Evolutionary conservation across 2,329 filamentous ascomycete species (phyloP).

Genomic region (Hirsutella minnesotensis): DNA sequence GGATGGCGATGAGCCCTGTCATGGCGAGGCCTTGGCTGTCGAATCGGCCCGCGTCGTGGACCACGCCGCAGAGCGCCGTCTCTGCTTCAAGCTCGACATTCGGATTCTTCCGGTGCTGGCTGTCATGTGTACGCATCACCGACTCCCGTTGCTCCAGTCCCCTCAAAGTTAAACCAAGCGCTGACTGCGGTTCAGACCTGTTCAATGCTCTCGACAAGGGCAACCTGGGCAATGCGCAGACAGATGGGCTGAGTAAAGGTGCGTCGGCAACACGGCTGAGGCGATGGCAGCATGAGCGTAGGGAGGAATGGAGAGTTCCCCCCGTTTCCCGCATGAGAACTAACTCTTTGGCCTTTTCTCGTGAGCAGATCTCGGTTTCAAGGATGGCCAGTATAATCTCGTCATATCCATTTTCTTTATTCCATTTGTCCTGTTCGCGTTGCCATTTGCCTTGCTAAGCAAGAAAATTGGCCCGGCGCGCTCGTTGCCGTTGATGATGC

Average conservation of each 20-base stretch:
- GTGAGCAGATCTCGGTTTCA: conserved; percentile 35
- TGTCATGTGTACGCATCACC: conserved; percentile 38
- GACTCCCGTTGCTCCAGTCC: too few relatives aligned
- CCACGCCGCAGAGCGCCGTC: conserved; percentile 33
- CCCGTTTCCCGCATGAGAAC: too few relatives aligned
- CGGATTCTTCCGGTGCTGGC: conserved; percentile 41
- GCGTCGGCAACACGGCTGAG: not conserved
- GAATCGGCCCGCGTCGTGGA: conserved; percentile 19
- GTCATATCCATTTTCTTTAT: conserved; percentile 64
- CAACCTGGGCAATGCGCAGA: conserved; percentile 42
- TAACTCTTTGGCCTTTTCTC: not conserved
- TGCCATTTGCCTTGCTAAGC: conserved; percentile 45
- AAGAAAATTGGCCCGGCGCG: conserved; percentile 58
- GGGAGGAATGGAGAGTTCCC: too few relatives aligned
- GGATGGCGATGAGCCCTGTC: not conserved
- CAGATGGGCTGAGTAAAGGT: conserved; percentile 30
- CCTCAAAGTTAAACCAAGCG: not conserved
- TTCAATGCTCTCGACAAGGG: conserved; percentile 34
- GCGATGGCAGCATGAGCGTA: too few relatives aligned
- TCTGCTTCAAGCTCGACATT: conserved; percentile 43
- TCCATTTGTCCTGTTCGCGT: conserved; percentile 61
- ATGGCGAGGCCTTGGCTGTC: conserved; percentile 3
- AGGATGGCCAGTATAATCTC: conserved; percentile 54
- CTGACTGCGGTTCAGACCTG: conserved; percentile 19
- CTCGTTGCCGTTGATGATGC: conserved; percentile 62